Evolutionary conservation across 2,329 filamentous ascomycete genomes (phyloP), one percentile per base, ranked within the genome.

Genomic region (Trichoderma oligosporum): DNA sequence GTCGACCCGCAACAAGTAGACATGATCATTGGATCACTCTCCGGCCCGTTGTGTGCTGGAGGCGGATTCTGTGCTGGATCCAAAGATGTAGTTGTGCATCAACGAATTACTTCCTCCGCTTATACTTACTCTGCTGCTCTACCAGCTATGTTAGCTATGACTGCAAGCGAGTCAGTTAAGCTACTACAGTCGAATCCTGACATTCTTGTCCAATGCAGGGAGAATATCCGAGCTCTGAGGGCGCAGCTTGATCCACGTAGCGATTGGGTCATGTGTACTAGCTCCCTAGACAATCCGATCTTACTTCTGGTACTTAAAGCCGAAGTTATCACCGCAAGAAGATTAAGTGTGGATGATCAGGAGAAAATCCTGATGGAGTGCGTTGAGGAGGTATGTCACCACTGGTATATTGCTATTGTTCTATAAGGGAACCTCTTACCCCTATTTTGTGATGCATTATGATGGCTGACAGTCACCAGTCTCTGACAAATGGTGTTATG

Each of bases 51-150:
- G 35, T 94, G 93, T 68, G 91, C 90, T 8, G 93, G 92, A 56
- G 94, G 95, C 64, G 94, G 94, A 14, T 99, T 99, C 78, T 99
- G 94, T 70, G 92, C 93, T 14, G 93, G 92, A 16, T 87, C 87
- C 36, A 86, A 87, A 62, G 94, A 97, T 69, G 92, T 97, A 16
- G 89, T 97, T 16, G 90, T 95, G 71, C 94, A 99, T 69, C 94
- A 99, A 75, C 91, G 94, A 63, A 92, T 99, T 67, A 91, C 89
- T 7, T 90, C 93, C 4, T 85, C 89, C 1, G 88, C 93, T 0
- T 99, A 97, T 72, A 97, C 94, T 3, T 99, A 91, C 76, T 97
- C 93, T 25, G 94, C 94, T 2, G 94, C 94, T 6, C 79, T 99
- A 31, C 94, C 94, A 4, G 94, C 94, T 18, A 88, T 99, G 78